A percentile compares a stretch with the other conserved stretches of the same genome.
Evolutionary conservation across 345 rosid species (phyloP).

Genomic region (Arabidopsis thaliana): DNA sequence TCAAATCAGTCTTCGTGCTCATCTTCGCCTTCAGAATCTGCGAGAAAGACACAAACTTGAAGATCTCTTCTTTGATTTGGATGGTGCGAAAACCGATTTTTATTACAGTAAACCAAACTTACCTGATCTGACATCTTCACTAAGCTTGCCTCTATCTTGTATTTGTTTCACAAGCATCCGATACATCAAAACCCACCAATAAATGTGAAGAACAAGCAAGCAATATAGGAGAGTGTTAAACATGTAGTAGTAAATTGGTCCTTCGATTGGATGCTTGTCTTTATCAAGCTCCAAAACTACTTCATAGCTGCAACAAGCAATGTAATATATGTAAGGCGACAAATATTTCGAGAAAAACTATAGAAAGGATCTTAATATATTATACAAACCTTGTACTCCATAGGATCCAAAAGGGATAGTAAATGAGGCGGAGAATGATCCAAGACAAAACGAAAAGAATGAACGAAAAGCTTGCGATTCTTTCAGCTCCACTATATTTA

Average conservation of each 20-base stretch:
- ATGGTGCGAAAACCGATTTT: background rate
- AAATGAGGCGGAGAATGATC: constrained; percentile 63
- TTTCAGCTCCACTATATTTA: constrained; percentile 73
- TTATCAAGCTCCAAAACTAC: constrained; percentile 56
- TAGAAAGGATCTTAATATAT: background rate
- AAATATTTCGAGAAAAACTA: background rate
- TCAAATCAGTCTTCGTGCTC: constrained; percentile 74
- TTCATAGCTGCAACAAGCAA: constrained; percentile 64
- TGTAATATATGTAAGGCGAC: background rate
- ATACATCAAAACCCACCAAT: constrained; percentile 80
- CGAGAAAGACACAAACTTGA: constrained; percentile 19
- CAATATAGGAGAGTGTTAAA: constrained; percentile 80
- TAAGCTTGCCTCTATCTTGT: constrained; percentile 60
- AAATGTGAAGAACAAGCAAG: constrained; percentile 66
- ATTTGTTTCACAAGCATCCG: constrained; percentile 68
- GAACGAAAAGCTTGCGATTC: constrained; percentile 57
- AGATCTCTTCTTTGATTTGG: background rate
- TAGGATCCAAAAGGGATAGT: constrained; percentile 74
- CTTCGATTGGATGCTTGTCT: constrained; percentile 55
- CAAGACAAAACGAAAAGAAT: constrained; percentile 58
- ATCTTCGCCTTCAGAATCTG: constrained; percentile 86
- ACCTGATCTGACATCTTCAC: constrained; percentile 82
- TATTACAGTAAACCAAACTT: constrained; percentile 10
- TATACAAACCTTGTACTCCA: constrained; percentile 76
- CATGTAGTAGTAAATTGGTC: constrained; percentile 64